Evolutionary conservation across 306 rosid species (phyloP).

Genomic region (Cicer yamashitae): DNA sequence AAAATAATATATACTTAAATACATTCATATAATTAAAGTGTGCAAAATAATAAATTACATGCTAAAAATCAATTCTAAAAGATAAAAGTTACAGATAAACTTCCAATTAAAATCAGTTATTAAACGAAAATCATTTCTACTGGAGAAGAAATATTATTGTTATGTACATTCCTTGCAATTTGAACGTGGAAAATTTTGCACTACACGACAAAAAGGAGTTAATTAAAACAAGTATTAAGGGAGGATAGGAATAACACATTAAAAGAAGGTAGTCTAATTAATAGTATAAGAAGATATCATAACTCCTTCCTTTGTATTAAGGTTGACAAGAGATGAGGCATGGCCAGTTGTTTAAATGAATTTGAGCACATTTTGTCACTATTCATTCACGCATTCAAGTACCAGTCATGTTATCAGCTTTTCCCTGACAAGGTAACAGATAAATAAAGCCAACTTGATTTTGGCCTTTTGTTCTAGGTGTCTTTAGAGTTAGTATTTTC

Average conservation of each 20-base stretch:
- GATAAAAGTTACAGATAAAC: no score
- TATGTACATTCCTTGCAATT: neutral
- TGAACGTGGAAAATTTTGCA: neutral
- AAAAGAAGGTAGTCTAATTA: neutral
- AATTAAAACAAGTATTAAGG: neutral
- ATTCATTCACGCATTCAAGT: slow-evolving; percentile 34
- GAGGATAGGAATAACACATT: neutral
- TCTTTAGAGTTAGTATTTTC: neutral
- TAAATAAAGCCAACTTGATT: slow-evolving; percentile 52
- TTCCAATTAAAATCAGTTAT: no score
- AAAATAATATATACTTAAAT: no score
- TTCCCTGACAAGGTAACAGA: slow-evolving; percentile 43
- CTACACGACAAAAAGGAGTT: neutral
- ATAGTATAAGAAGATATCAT: neutral
- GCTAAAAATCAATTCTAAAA: no score
- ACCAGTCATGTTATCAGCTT: slow-evolving; percentile 50
- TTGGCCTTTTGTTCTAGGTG: slow-evolving; percentile 45
- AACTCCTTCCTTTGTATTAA: slow-evolving; percentile 31
- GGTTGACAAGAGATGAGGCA: slow-evolving; percentile 32
- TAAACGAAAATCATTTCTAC: no score
- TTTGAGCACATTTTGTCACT: slow-evolving; percentile 39
- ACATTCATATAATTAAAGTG: no score
- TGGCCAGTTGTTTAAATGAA: slow-evolving; percentile 34
- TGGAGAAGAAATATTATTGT: no score
- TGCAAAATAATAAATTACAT: no score